These are phyloP conservation scores for Acacia pycnantha DNA, from an alignment of 331 rosid genomes.

Conservation along the genomic window DNA sequence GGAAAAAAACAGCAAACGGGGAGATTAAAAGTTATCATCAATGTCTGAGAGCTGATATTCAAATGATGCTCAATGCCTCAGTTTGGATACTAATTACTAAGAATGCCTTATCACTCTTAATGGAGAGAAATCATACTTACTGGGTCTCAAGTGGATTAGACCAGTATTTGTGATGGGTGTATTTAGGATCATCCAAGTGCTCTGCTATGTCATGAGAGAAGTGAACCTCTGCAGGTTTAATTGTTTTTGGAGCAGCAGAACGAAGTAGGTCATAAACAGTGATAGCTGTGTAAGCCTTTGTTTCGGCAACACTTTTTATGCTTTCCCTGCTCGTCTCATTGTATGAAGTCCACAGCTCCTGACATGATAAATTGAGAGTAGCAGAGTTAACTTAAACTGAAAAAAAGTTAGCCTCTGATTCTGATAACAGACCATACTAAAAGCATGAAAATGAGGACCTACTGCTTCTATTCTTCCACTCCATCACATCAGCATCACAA, in stretches of 20 bases:
- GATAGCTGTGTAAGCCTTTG: slow-evolving; percentile 48
- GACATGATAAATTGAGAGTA: slow-evolving; percentile 40
- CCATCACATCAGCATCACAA: no score
- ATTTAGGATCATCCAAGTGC: slow-evolving; percentile 69
- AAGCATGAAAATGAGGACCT: no score
- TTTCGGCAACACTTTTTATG: slow-evolving; percentile 32
- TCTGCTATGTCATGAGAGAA: slow-evolving; percentile 86
- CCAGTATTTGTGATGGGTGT: slow-evolving; percentile 72
- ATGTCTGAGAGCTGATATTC: neutral
- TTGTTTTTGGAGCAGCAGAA: slow-evolving; percentile 56
- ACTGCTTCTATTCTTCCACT: no score
- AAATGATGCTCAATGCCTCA: neutral
- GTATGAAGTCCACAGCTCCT: slow-evolving; percentile 51
- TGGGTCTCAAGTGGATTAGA: slow-evolving; percentile 84
- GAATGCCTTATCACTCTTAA: neutral
- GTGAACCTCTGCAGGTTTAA: slow-evolving; percentile 66
- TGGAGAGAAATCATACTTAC: slow-evolving; percentile 38
- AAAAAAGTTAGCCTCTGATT: no score
- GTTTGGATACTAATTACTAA: neutral
- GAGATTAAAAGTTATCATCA: neutral
- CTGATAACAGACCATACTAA: no score
- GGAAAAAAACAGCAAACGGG: neutral
- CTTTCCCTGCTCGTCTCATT: slow-evolving; percentile 55
- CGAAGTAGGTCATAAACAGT: slow-evolving; percentile 53
- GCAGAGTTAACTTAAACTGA: slow-evolving; percentile 26